Base-by-base conservation (phyloP, 2,329 filamentous ascomycete genomes). In the Shiraia sp. region DNA sequence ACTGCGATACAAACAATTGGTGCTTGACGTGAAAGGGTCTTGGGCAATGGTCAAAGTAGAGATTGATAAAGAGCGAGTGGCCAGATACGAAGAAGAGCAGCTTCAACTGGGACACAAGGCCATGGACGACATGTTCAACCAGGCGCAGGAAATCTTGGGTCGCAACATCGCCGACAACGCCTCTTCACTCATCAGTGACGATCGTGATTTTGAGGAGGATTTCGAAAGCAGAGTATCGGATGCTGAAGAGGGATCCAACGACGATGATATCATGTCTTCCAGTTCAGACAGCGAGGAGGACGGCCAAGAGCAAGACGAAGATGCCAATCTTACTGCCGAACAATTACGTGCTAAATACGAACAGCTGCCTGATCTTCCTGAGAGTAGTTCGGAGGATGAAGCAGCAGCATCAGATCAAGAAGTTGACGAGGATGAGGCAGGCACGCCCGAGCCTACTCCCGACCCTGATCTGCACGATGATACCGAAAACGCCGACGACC, bases 101-200 rank as follows among this genome's bases (percentile, higher is more conserved):
- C 75, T 81, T 45, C 66, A 71, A 26, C 65, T 73, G 27, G 75
- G 75, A 33, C 75, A 77, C 70, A 84, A 81, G 60, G 88, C 83
- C 34, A 77, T 87, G 59, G 88, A 86, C 57, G 83, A 86, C 71
- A 87, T 83, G 56, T 85, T 88, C 57, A 87, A 85, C 47, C 77
- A 85, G 42, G 88, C 85, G 0, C 86, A 86, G 47, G 31, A 66
- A 43, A 69, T 66, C 28, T 49, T 68, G 3, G 66, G 63, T 6
- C 59, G 65, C 6, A 62, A 61, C 12, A 53, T 52, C 24, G 53
- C 61, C 6, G 68, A 66, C 34, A 65, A 62, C 1, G 73, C 67
- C 9, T 63, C 65, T 10, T 66, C 68, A 10, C 59, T 66, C 15
- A 55, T 71, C 15, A 70, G 67, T 50, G 63, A 73, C 59, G 66